phyloP scores from a whole-genome alignment of 257 asterid genomes.

The Rehmannia glutinosa region DNA sequence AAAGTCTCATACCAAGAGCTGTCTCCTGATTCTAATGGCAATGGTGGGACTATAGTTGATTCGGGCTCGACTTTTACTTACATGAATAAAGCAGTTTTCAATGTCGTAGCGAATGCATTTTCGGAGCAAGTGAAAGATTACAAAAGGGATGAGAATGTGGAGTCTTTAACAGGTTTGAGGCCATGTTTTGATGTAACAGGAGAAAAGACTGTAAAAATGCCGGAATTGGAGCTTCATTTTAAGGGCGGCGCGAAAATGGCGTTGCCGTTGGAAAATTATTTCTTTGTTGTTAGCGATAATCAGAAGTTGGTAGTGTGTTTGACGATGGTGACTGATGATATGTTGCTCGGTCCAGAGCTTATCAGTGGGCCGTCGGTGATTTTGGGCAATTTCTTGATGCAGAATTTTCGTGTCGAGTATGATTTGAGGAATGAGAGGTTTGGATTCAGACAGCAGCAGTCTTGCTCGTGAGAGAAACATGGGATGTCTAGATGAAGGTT shows the following conservation, averaged over 20 bases:
- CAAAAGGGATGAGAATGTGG: constrained; percentile 42
- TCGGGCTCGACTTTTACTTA: constrained; percentile 79
- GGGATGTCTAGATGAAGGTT: not conserved
- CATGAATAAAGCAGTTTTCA: constrained; percentile 40
- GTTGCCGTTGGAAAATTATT: constrained; percentile 68
- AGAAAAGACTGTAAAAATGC: constrained; percentile 30
- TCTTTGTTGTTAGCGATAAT: constrained; percentile 50
- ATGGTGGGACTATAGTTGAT: constrained; percentile 84
- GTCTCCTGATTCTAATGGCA: constrained; percentile 47
- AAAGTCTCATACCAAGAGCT: constrained; percentile 39
- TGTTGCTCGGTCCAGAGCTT: no score
- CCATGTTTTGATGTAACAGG: constrained; percentile 74
- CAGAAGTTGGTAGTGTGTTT: constrained; percentile 41
- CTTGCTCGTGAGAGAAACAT: constrained; percentile 36
- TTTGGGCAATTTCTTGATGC: constrained; percentile 82
- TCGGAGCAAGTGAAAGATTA: constrained; percentile 41
- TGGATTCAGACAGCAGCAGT: constrained; percentile 61
- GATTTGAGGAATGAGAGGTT: constrained; percentile 68
- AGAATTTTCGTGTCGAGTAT: constrained; percentile 69
- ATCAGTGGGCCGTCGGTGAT: constrained; percentile 77
- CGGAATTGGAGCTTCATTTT: constrained; percentile 63
- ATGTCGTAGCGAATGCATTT: constrained; percentile 37
- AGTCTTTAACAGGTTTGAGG: constrained; percentile 45
- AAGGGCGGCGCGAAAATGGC: constrained; percentile 74
- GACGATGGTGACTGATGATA: constrained; percentile 48